Conservation (phyloP, 2,329 filamentous ascomycete genomes). For the Venturia aucupariae region DNA sequence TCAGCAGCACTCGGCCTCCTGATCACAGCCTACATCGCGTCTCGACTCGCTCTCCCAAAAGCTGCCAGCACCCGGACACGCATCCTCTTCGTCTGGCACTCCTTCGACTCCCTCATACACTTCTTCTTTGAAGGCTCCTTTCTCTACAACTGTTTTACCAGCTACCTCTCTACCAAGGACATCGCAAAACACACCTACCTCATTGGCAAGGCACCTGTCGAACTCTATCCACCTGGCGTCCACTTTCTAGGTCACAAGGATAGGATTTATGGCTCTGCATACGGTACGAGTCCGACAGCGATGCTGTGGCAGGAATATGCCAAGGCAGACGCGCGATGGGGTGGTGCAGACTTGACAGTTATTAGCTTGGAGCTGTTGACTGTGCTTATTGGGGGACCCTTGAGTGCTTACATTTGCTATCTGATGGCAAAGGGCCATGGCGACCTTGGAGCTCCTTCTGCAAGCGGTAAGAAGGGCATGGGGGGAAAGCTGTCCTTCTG, state of each 20-base stretch:
- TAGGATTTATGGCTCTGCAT: constrained; percentile 50
- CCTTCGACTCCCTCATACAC: constrained; percentile 49
- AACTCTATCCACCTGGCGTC: constrained; percentile 37
- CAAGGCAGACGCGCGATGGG: constrained; percentile 54
- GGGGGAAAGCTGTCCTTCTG: constrained; percentile 38
- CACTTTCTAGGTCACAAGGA: constrained; percentile 47
- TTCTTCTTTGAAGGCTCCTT: constrained; percentile 84
- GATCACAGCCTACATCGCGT: constrained; percentile 42
- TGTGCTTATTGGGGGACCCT: constrained; percentile 48
- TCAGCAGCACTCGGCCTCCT: constrained; percentile 46
- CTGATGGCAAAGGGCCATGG: constrained; percentile 32
- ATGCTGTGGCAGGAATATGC: constrained; percentile 58
- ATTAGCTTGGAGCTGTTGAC: constrained; percentile 53
- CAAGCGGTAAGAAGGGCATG: constrained; percentile 21
- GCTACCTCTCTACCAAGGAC: constrained; percentile 31
- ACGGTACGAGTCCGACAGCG: constrained; percentile 44
- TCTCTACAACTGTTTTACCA: constrained; percentile 90
- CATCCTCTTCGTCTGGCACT: constrained; percentile 33
- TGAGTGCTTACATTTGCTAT: constrained; percentile 50
- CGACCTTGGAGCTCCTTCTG: constrained; percentile 17
- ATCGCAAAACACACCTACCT: constrained; percentile 13
- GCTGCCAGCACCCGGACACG: constrained; percentile 51
- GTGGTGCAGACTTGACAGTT: constrained; percentile 47
- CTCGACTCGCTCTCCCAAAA: constrained; percentile 42
- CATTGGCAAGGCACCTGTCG: constrained; percentile 24